phyloP scores from a whole-genome alignment of 176 grass and related monocot species.

The Alloteropsis semialata region DNA sequence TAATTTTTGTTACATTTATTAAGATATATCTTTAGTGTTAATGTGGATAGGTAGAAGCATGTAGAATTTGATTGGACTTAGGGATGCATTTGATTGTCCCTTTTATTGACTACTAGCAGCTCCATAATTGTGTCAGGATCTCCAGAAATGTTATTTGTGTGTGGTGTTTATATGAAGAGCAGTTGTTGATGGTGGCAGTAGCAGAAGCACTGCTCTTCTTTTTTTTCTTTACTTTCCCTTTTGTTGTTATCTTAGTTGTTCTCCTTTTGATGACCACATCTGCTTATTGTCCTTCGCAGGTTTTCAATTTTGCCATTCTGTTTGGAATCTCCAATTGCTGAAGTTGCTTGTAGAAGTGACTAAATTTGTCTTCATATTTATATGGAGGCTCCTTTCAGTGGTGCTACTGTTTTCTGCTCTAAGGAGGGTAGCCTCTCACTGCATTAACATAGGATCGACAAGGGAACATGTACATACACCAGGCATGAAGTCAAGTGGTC shows the following conservation, averaged over 20 bases:
- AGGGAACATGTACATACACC: not conserved
- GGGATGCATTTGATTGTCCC: not conserved
- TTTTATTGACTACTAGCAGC: not conserved
- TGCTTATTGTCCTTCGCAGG: not conserved
- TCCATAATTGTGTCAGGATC: not conserved
- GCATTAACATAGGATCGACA: not conserved
- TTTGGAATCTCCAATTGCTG: not conserved
- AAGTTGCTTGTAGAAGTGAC: not conserved
- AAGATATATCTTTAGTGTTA: not conserved
- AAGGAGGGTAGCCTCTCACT: not conserved
- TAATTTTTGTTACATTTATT: not conserved
- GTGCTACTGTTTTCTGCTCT: not conserved
- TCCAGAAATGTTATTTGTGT: no score
- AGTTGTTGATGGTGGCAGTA: not conserved
- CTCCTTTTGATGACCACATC: not conserved
- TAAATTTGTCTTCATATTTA: not conserved
- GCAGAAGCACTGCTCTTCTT: not conserved
- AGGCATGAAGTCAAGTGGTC: not conserved
- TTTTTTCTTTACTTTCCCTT: not conserved
- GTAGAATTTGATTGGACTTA: no score
- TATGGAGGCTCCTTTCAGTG: not conserved
- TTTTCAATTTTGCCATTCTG: not conserved
- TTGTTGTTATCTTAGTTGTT: not conserved
- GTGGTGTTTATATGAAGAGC: no score
- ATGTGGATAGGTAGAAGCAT: not conserved